A percentile compares a stretch with the other conserved stretches of the same genome.
phyloP scores from a whole-genome alignment of 139 green algal species.

The Astrephomene gubernaculifera region DNA sequence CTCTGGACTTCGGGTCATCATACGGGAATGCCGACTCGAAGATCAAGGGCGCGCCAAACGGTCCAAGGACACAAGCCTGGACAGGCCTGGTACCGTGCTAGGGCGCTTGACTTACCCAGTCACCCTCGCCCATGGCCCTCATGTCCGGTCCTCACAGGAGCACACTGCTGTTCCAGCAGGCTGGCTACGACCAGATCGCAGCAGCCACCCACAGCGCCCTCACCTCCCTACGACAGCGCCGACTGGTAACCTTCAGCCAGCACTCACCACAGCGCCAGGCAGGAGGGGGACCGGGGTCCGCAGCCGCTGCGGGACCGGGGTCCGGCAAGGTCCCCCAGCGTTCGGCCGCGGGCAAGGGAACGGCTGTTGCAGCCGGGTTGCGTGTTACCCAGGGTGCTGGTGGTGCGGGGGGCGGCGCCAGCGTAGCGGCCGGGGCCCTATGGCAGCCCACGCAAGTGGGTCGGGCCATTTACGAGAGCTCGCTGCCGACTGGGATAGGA shows the following conservation, averaged over 20 bases:
- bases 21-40: too few species aligned
- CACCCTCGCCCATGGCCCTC: background rate
- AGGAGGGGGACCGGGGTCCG: background rate
- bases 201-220: constrained; percentile 50
- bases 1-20: too few species aligned
- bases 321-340: background rate
- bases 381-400: too few species aligned
- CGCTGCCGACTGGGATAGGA: constrained; percentile 54
- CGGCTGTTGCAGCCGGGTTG: background rate
- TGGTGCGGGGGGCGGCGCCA: background rate
- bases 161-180: constrained; percentile 63
- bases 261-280: background rate
- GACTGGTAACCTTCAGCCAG: constrained; percentile 28
- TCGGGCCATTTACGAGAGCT: constrained; percentile 64
- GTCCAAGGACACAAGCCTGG: too few species aligned
- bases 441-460: constrained; percentile 63
- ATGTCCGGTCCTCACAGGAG: constrained; percentile 11
- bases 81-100: too few species aligned
- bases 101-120: too few species aligned
- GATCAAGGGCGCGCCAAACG: too few species aligned
- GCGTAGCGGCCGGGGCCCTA: background rate
- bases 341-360: background rate
- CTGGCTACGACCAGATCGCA: constrained; percentile 23
- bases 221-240: constrained; percentile 35
- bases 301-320: background rate